Percentiles rank a stretch among this genome's conserved stretches.
These are phyloP conservation scores for Debaryomycetaceae sp. DNA, from an alignment of 1,139 yeast genomes.

Conservation along the genomic window DNA sequence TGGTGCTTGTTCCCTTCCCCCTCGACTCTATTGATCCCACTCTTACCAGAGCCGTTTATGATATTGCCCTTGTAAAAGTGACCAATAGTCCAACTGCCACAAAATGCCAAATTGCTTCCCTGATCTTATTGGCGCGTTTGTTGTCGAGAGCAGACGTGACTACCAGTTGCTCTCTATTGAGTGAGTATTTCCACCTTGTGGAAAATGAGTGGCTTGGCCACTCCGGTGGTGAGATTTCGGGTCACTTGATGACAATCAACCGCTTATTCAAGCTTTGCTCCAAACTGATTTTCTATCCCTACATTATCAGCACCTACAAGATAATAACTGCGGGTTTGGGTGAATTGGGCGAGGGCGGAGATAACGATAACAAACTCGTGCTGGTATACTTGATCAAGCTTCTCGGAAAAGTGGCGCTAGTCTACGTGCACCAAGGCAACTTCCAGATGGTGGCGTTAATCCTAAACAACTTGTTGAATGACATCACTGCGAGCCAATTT, in stretches of 20 bases:
- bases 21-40: slow-evolving; percentile 29
- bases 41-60: slow-evolving; percentile 24
- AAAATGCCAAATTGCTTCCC: slow-evolving; percentile 21
- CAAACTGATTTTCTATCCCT: slow-evolving; percentile 4
- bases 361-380: slow-evolving; percentile 9
- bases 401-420: slow-evolving; percentile 18
- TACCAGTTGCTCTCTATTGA: slow-evolving; percentile 6
- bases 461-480: slow-evolving; percentile 20
- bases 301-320: slow-evolving; percentile 8
- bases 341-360: slow-evolving; percentile 3
- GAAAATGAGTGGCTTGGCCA: slow-evolving; percentile 9
- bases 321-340: slow-evolving; percentile 7
- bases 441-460: slow-evolving; percentile 13
- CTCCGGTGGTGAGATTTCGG: slow-evolving; percentile 11
- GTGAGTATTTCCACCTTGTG: slow-evolving; percentile 10
- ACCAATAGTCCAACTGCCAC: slow-evolving; percentile 12
- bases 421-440: slow-evolving; percentile 7
- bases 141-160: slow-evolving; percentile 21
- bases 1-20: slow-evolving; percentile 63
- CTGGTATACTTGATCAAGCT: slow-evolving; percentile 24
- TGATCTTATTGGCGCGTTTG: slow-evolving; percentile 27
- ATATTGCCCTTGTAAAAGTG: slow-evolving; percentile 19
- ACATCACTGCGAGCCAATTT: slow-evolving; percentile 17
- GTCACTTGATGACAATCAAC: slow-evolving; percentile 28
- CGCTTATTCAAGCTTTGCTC: slow-evolving; percentile 21